Evolutionary conservation across 805 yeast species (phyloP).

Genomic region (Yarrowia sp.): DNA sequence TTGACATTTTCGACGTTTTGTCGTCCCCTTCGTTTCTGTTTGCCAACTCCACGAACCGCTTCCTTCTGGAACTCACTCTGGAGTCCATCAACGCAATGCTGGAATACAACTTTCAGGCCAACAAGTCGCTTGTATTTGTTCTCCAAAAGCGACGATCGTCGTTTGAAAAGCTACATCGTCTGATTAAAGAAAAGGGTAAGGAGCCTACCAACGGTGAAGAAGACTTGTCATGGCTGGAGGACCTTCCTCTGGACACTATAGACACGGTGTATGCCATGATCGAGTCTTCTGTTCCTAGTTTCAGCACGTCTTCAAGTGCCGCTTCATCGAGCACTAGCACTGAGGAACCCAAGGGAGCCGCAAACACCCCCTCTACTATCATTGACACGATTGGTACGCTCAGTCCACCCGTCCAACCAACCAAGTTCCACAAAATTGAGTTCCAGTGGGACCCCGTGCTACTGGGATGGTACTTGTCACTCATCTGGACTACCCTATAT

Average conservation of each 20-base stretch:
- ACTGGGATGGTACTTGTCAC: constrained; percentile 20
- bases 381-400: constrained; percentile 8
- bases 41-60: constrained; percentile 14
- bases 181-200: constrained; percentile 12
- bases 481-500: constrained; percentile 6
- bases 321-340: not conserved
- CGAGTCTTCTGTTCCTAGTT: not conserved
- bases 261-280: constrained; percentile 12
- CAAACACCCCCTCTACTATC: not conserved
- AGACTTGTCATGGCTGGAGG: constrained; percentile 17
- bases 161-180: not conserved
- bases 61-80: constrained; percentile 9
- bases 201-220: constrained; percentile 12
- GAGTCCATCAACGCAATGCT: constrained; percentile 22
- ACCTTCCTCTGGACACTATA: constrained; percentile 13
- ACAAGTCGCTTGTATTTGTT: constrained; percentile 5
- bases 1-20: constrained; percentile 16
- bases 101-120: constrained; percentile 22
- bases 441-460: constrained; percentile 19
- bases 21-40: constrained; percentile 11
- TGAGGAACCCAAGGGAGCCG: not conserved
- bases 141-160: constrained; percentile 13
- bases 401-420: not conserved
- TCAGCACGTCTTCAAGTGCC: not conserved
- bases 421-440: constrained; percentile 13